Conservation (phyloP, 148 eudicot species). For the Amaranthus cruentus region DNA sequence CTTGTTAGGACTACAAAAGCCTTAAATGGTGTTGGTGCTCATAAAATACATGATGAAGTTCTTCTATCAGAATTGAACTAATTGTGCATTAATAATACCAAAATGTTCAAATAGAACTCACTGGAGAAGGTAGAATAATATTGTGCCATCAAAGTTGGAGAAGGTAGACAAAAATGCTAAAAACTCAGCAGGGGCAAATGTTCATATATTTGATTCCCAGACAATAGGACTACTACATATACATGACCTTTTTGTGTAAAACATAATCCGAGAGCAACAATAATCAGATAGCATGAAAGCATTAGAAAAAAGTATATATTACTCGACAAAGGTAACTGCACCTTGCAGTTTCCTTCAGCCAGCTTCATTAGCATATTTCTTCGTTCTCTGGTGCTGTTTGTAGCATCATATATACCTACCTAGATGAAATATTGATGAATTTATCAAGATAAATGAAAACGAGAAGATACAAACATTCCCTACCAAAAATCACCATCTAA, state of each 20-base stretch:
- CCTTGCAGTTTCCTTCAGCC: conserved; percentile 99
- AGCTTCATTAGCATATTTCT: conserved; percentile 95
- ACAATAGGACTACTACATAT: background rate
- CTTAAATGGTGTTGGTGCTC: too few species aligned
- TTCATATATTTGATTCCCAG: too few species aligned
- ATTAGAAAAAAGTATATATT: background rate
- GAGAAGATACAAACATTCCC: conserved; percentile 7
- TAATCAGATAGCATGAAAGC: background rate
- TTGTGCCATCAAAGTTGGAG: too few species aligned
- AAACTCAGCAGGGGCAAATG: too few species aligned
- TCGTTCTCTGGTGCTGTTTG: conserved; percentile 76
- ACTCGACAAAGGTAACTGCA: conserved; percentile 18
- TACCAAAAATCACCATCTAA: conserved; percentile 10
- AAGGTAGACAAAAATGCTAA: too few species aligned
- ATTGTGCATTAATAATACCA: too few species aligned
- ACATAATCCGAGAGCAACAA: background rate
- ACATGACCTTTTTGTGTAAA: background rate
- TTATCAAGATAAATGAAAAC: conserved; percentile 7
- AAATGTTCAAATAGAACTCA: too few species aligned
- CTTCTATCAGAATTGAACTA: background rate
- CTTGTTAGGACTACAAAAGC: too few species aligned
- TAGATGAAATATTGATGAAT: conserved; percentile 24
- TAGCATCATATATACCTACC: conserved; percentile 99
- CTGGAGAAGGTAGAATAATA: too few species aligned
- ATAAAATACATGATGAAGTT: background rate